Conservation (phyloP, 2,329 filamentous ascomycete species). For the Diplodia intermedia region DNA sequence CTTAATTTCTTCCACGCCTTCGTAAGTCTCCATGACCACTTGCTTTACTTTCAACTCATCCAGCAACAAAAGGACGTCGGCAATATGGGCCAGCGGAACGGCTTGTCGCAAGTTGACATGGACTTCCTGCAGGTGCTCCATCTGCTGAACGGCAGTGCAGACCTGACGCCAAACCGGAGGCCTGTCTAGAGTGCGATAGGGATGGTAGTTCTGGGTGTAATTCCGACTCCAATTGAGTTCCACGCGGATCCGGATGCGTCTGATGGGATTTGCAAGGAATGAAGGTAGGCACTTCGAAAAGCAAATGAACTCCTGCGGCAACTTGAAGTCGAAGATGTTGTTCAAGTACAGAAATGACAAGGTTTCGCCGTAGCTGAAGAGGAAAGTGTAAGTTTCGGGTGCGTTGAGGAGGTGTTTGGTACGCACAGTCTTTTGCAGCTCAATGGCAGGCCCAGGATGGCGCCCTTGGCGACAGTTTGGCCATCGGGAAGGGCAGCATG, state of each 20-base stretch:
- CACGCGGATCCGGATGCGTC: slow-evolving; percentile 1
- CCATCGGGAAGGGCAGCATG: neutral
- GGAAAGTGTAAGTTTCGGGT: neutral
- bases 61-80: neutral
- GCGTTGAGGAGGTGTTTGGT: too few species aligned
- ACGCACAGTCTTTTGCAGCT: slow-evolving; percentile 12
- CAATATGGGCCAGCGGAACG: neutral
- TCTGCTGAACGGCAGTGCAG: neutral
- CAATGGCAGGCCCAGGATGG: slow-evolving; percentile 4
- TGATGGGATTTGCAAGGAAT: neutral
- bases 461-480: neutral
- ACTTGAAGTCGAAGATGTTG: slow-evolving; percentile 33
- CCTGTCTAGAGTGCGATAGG: neutral
- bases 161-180: neutral
- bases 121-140: neutral
- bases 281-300: neutral
- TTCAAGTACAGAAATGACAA: slow-evolving; percentile 25
- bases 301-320: slow-evolving; percentile 21
- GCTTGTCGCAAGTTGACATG: neutral
- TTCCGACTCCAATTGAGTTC: neutral
- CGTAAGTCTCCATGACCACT: neutral
- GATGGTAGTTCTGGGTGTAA: too few species aligned
- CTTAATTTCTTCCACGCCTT: neutral
- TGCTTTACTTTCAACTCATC: neutral
- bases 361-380: slow-evolving; percentile 31